phyloP scores from a whole-genome alignment of 352 stramenopile species.

The Pythium grandisporangium region DNA sequence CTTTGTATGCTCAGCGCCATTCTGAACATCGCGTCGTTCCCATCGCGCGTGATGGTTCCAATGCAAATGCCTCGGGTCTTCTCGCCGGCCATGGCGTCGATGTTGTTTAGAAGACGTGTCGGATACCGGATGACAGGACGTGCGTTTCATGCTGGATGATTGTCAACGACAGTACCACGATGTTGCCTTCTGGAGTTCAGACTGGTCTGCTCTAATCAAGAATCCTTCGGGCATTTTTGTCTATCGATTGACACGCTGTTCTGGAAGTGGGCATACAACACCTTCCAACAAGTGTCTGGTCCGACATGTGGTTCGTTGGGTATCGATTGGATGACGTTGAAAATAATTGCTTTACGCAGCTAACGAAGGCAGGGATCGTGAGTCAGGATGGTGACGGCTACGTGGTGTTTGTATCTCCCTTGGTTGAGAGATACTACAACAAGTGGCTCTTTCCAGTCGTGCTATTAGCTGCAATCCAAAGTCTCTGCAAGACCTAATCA shows the following conservation, averaged over 20 bases:
- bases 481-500: conserved; percentile 10
- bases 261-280: background rate
- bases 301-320: background rate
- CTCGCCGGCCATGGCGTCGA: too few species aligned
- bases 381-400: background rate
- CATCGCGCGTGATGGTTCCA: too few species aligned
- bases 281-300: background rate
- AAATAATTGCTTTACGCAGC: background rate
- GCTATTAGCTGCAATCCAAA: conserved; percentile 2
- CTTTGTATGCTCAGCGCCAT: too few species aligned
- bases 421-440: conserved; percentile 6
- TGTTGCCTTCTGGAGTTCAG: too few species aligned
- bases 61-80: too few species aligned
- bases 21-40: too few species aligned
- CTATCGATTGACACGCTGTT: background rate
- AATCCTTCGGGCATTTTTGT: too few species aligned
- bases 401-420: conserved; percentile 8
- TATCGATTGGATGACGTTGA: background rate
- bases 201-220: too few species aligned
- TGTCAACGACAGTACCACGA: too few species aligned
- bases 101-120: too few species aligned
- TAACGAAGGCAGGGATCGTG: background rate
- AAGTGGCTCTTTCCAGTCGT: conserved; percentile 11
- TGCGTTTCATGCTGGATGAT: too few species aligned
- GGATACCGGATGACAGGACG: too few species aligned